Evolutionary conservation across 768 basidiomycete species (phyloP), one percentile per base, ranked within the genome.

Genomic region (Amanita muscaria): DNA sequence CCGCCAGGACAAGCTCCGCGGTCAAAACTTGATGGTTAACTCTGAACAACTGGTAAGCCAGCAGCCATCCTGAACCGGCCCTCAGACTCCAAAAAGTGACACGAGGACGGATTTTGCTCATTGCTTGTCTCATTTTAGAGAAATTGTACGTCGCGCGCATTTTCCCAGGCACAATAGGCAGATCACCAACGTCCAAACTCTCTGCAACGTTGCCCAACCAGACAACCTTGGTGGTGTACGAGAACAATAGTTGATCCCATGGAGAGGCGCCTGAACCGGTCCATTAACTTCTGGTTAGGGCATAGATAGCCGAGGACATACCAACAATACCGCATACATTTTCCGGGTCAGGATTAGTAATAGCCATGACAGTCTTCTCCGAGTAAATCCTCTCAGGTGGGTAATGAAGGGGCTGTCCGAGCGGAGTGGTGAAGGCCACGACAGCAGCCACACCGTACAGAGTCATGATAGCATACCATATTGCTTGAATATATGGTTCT

Each of bases 161-260:
- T 53, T 74, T 60, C 1, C 70, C 76, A 1, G 85, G 77, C 7
- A 92, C 74, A 43, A 93, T 79, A 4, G 91, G 92, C 23, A 96
- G 67, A 58, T 96, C 90, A 48, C 80, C 88, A 16, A 90, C 88
- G 52, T 94, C 87, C 36, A 94, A 73, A 47, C 76, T 82, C 45
- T 75, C 71, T 2, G 83, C 70, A 2, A 68, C 70, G 61, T 88
- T 79, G 2, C 89, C 91, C 32, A 91, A 78, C 76, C 80, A 79
- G 44, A 93, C 78, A 11, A 96, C 87, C 49, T 83, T 80, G 1
- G 89, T 92, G 29, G 85, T 88, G 59, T 90, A 92, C 12, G 79
- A 79, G 62, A 96, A 96, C n/a, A 91, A 63, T 4, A 96, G 61
- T 40, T 67, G 64, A 45, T 74, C 76, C 69, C 73, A 77, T 1